phyloP scores from a whole-genome alignment of 768 basidiomycete species.

The Amanita muscaria region DNA sequence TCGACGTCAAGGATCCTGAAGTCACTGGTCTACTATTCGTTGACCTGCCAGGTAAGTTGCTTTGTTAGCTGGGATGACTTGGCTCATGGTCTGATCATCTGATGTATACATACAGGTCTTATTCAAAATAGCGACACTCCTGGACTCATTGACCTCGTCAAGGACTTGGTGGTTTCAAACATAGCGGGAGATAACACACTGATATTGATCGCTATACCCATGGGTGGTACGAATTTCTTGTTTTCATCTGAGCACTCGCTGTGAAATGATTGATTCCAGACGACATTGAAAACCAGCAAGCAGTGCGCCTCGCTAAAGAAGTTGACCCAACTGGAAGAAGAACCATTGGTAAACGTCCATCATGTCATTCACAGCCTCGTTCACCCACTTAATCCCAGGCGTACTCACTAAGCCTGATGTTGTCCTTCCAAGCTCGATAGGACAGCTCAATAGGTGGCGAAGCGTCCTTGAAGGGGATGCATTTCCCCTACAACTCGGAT shows the following conservation, averaged over 20 bases:
- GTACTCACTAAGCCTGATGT: constrained; percentile 66
- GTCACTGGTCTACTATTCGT: constrained; percentile 43
- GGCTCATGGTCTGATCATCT: constrained; percentile 14
- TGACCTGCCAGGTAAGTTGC: constrained; percentile 42
- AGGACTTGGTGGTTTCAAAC: constrained; percentile 36
- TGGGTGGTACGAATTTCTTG: constrained; percentile 46
- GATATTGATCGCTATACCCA: constrained; percentile 59
- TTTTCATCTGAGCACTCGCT: too few relatives aligned
- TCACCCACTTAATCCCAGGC: constrained; percentile 26
- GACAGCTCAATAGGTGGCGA: constrained; percentile 37
- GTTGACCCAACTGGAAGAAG: constrained; percentile 46
- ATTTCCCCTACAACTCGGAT: constrained; percentile 44
- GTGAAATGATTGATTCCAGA: constrained; percentile 49
- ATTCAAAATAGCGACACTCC: constrained; percentile 44
- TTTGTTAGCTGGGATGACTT: constrained; percentile 2
- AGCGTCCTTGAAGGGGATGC: constrained; percentile 37
- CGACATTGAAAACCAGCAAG: constrained; percentile 59
- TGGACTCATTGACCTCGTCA: constrained; percentile 35
- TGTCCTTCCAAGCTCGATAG: constrained; percentile 33
- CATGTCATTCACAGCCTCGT: too few relatives aligned
- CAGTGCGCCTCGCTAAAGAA: constrained; percentile 42
- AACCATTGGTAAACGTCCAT: constrained; percentile 45
- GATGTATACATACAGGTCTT: constrained; percentile 40
- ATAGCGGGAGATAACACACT: constrained; percentile 44
- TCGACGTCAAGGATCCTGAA: constrained; percentile 35